Conservation (phyloP, 139 green algal genomes). For the Deuterostichococcus epilithicus region DNA sequence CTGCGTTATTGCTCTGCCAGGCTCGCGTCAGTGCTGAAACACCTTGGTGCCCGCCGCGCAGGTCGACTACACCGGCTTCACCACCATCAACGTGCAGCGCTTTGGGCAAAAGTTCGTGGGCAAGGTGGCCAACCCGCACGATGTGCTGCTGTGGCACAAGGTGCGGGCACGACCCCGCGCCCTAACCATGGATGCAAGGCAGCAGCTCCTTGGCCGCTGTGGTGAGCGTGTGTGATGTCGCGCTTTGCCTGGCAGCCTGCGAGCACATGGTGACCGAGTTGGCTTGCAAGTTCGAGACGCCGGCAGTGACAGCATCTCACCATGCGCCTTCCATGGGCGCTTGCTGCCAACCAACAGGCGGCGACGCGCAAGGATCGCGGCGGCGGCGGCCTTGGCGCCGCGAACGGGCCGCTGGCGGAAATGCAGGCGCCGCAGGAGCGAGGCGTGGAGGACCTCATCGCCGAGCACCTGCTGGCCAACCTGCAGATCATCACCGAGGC, state of each 20-base stretch:
- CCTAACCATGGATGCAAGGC: no score
- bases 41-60: constrained; percentile 10
- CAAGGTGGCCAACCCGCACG: constrained; percentile 94
- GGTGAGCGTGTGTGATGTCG: no score
- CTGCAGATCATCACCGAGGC: constrained; percentile 69
- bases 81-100: constrained; percentile 91
- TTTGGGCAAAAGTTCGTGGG: constrained; percentile 95
- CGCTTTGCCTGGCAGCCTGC: no score
- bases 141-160: constrained; percentile 93
- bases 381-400: neutral
- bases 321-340: no score
- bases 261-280: no score
- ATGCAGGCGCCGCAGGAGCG: constrained; percentile 67
- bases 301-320: no score
- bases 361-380: constrained; percentile 10
- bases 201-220: no score
- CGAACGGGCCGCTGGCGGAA: neutral
- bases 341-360: no score
- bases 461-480: constrained; percentile 56
- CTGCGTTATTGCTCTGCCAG: no score
- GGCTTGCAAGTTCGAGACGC: no score
- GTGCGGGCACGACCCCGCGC: no score
- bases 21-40: neutral
- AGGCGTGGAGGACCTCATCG: constrained; percentile 72
- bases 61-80: constrained; percentile 96